Evolutionary conservation across 2,329 filamentous ascomycete genomes (phyloP).

Genomic region (Aspergillus nomiae): DNA sequence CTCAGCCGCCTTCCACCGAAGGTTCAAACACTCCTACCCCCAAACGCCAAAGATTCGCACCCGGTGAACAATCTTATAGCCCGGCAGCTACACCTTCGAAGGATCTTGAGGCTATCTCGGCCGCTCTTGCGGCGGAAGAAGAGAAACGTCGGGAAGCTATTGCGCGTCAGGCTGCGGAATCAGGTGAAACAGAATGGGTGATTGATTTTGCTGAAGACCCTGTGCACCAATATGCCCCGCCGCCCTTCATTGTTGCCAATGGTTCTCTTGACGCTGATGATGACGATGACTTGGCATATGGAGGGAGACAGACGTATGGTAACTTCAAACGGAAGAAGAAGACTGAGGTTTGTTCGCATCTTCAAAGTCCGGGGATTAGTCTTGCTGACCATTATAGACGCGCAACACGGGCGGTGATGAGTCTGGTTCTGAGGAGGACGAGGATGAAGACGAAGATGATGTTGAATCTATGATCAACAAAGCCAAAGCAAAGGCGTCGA

Average conservation of each 20-base stretch:
- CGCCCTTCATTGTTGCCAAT: constrained; percentile 34
- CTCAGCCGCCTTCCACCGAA: constrained; percentile 51
- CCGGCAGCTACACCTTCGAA: constrained; percentile 28
- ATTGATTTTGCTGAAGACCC: constrained; percentile 31
- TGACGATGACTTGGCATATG: constrained; percentile 29
- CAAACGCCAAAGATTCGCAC: constrained; percentile 41
- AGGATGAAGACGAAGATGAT: constrained; percentile 17
- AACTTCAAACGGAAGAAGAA: constrained; percentile 41
- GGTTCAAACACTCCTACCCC: constrained; percentile 36
- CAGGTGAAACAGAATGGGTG: constrained; percentile 49
- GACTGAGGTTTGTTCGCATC: constrained; percentile 23
- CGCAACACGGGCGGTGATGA: constrained; percentile 1
- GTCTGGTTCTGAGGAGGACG: constrained; percentile 6
- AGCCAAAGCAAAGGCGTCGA: constrained; percentile 18
- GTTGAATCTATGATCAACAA: constrained; percentile 21
- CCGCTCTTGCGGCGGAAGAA: constrained; percentile 44
- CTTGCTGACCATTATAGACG: constrained; percentile 9
- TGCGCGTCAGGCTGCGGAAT: constrained; percentile 43
- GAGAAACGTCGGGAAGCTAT: constrained; percentile 43
- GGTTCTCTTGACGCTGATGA: constrained; percentile 38
- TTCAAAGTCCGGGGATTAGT: not conserved
- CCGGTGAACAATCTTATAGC: constrained; percentile 17
- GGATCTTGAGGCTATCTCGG: constrained; percentile 43
- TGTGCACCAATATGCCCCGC: constrained; percentile 19
- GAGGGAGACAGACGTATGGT: constrained; percentile 41